Evolutionary conservation across 169 alveolate genomes (phyloP).

Genomic region (Plasmodium sp.): DNA sequence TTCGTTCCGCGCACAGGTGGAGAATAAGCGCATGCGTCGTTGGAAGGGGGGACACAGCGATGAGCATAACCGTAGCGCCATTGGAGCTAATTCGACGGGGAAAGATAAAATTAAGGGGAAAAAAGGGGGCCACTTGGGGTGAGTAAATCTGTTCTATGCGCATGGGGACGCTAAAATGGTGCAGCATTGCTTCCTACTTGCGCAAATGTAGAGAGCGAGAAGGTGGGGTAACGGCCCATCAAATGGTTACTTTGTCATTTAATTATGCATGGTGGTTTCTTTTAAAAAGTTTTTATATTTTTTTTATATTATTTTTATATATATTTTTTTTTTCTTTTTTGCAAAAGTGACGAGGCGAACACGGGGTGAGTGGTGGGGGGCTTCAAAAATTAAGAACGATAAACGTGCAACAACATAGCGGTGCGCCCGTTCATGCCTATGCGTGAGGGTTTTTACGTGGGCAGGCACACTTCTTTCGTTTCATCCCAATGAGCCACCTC

Average conservation of each 20-base stretch:
- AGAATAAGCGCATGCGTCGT: not conserved
- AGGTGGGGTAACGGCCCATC: not conserved
- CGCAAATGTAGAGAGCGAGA: not conserved
- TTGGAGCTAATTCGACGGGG: not conserved
- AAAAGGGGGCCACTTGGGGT: not conserved
- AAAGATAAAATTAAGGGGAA: not conserved
- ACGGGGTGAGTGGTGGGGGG: not conserved
- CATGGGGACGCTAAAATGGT: not conserved
- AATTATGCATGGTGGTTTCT: not conserved
- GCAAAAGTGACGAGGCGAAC: not conserved
- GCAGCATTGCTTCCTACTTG: not conserved
- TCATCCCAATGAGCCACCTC: not conserved
- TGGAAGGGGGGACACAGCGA: not conserved
- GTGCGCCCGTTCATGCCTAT: not conserved
- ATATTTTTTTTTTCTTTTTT: not conserved
- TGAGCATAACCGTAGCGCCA: not conserved
- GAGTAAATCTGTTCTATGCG: not conserved
- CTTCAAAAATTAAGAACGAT: not conserved
- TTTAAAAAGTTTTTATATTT: not conserved
- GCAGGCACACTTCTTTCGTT: not conserved
- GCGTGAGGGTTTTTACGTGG: not conserved
- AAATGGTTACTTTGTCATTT: not conserved
- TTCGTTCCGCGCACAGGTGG: not conserved
- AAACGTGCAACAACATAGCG: not conserved
- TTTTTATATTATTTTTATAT: not conserved